Percentiles rank a stretch among this genome's conserved stretches.
These are phyloP conservation scores for Ogataea allantospora DNA, from an alignment of 805 yeast genomes.

Conservation along the genomic window DNA sequence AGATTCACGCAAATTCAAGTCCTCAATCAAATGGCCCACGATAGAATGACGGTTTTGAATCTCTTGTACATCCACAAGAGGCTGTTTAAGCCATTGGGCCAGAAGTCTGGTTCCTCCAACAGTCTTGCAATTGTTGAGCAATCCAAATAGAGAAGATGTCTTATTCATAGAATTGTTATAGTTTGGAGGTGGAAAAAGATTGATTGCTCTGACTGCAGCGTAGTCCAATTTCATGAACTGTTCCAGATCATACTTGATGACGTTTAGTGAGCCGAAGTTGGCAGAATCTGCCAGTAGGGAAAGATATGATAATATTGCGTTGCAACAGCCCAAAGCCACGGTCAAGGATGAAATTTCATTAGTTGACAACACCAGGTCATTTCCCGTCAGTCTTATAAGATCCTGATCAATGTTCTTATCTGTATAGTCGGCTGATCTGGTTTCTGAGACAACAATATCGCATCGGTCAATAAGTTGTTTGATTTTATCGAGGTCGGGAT, in stretches of 20 bases:
- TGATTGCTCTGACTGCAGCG: conserved; percentile 84
- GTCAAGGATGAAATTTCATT: conserved; percentile 50
- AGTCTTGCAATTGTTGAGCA: conserved; percentile 85
- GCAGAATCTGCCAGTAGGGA: conserved; percentile 57
- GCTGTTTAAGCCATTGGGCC: conserved; percentile 96
- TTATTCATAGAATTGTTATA: conserved; percentile 45
- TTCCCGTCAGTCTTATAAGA: conserved; percentile 63
- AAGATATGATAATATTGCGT: conserved; percentile 69
- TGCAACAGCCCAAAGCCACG: conserved; percentile 58
- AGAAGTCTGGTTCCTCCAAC: conserved; percentile 84
- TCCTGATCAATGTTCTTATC: conserved; percentile 76
- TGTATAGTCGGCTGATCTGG: conserved; percentile 55
- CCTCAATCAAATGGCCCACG: conserved; percentile 72
- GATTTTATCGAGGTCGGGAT: conserved; percentile 62
- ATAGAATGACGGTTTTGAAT: conserved; percentile 70
- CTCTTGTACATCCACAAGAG: conserved; percentile 61
- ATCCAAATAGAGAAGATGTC: conserved; percentile 65
- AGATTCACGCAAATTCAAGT: conserved; percentile 61
- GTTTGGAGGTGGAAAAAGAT: conserved; percentile 66
- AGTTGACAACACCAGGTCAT: conserved; percentile 53
- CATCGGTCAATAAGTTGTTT: conserved; percentile 74
- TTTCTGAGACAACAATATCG: conserved; percentile 65
- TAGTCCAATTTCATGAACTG: conserved; percentile 88
- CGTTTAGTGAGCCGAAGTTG: conserved; percentile 51
- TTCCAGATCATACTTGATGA: conserved; percentile 68